Percentiles rank a stretch among this genome's conserved stretches.
Conservation (phyloP, 495 filamentous ascomycete species). For the Arthonia radiata region DNA sequence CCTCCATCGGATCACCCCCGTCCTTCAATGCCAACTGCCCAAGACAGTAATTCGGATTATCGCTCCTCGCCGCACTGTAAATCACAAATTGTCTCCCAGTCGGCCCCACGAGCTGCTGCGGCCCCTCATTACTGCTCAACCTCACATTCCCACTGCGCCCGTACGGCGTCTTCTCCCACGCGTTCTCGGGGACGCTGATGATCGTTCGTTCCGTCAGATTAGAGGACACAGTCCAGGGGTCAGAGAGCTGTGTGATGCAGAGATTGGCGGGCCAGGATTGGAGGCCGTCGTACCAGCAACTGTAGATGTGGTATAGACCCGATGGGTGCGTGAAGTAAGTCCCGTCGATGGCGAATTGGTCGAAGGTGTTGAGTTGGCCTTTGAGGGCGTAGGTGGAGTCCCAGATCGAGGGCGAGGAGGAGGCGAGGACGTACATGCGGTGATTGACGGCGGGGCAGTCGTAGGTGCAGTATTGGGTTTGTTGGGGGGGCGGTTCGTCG, state of each 20-base stretch:
- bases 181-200: constrained; percentile 17
- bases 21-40: constrained; percentile 17
- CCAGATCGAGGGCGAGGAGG: constrained; percentile 18
- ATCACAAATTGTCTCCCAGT: constrained; percentile 23
- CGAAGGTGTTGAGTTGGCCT: constrained; percentile 22
- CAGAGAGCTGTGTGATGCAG: constrained; percentile 22
- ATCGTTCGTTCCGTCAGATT: constrained; percentile 19
- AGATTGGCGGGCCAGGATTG: constrained; percentile 25
- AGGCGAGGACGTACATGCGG: constrained; percentile 24
- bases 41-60: constrained; percentile 21
- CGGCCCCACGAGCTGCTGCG: constrained; percentile 23
- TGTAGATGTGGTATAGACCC: constrained; percentile 24
- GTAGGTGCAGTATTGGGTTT: constrained; percentile 11
- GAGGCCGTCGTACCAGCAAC: constrained; percentile 22
- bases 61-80: constrained; percentile 21
- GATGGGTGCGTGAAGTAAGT: constrained; percentile 20
- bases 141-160: constrained; percentile 17
- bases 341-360: constrained; percentile 27
- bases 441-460: constrained; percentile 21
- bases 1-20: constrained; percentile 24
- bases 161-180: constrained; percentile 25
- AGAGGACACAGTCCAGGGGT: constrained; percentile 21
- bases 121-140: constrained; percentile 22
- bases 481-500: constrained; percentile 17
- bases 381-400: constrained; percentile 16